Percentiles rank a stretch among this genome's conserved stretches.
These are phyloP conservation scores for Phylloporus sp. DNA, from an alignment of 768 basidiomycete species.

Conservation along the genomic window DNA sequence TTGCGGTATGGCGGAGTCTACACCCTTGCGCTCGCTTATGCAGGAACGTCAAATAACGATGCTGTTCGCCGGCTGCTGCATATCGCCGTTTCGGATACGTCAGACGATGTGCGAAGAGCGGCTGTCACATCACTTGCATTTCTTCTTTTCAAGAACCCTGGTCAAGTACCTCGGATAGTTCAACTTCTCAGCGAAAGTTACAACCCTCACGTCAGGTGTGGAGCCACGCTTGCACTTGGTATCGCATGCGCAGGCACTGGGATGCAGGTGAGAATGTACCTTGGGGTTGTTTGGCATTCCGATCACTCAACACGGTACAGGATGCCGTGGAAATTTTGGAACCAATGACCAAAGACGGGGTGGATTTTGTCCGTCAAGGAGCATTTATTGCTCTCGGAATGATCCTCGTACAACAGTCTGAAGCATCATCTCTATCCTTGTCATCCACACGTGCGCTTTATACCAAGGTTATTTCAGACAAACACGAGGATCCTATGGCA, in stretches of 20 bases:
- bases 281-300: background rate
- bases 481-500: slow-evolving; percentile 98
- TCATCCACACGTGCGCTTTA: slow-evolving; percentile 81
- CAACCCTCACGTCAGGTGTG: slow-evolving; percentile 97
- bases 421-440: slow-evolving; percentile 80
- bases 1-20: slow-evolving; percentile 97
- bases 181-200: slow-evolving; percentile 97
- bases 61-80: slow-evolving; percentile 90
- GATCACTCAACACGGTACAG: slow-evolving; percentile 34
- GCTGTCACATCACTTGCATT: slow-evolving; percentile 96
- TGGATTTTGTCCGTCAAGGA: slow-evolving; percentile 98
- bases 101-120: slow-evolving; percentile 93
- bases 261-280: slow-evolving; percentile 59
- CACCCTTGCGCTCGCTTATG: slow-evolving; percentile 93
- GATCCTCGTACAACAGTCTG: slow-evolving; percentile 95
- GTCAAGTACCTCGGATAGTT: slow-evolving; percentile 94
- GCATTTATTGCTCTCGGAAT: slow-evolving; percentile 94
- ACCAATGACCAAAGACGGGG: slow-evolving; percentile 96
- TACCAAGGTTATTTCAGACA: slow-evolving; percentile 86
- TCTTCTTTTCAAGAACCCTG: slow-evolving; percentile 93
- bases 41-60: slow-evolving; percentile 91
- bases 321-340: slow-evolving; percentile 96
- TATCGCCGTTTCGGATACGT: slow-evolving; percentile 97
- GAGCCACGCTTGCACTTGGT: slow-evolving; percentile 92
- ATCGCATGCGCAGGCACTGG: slow-evolving; percentile 98